Percentiles rank a stretch among this genome's conserved stretches.
phyloP scores from a whole-genome alignment of 306 rosid genomes.

The Ceratonia siliqua region DNA sequence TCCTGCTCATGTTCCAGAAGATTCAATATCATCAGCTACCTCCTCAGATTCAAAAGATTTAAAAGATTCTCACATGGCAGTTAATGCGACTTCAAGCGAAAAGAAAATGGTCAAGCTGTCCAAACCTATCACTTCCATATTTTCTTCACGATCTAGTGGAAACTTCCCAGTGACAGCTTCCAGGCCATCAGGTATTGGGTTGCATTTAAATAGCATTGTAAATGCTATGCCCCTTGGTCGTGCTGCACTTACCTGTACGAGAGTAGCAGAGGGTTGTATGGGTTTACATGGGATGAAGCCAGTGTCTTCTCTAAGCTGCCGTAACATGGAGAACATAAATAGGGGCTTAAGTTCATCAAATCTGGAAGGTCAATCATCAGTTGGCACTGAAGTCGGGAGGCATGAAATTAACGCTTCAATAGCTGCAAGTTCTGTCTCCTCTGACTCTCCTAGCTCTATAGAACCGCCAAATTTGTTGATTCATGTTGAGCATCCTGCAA shows the following conservation, averaged over 20 bases:
- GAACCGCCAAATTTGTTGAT: slow-evolving; percentile 6
- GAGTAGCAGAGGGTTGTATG: slow-evolving; percentile 28
- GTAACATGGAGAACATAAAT: background rate
- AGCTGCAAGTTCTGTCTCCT: slow-evolving; percentile 30
- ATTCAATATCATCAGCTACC: slow-evolving; percentile 26
- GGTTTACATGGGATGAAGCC: slow-evolving; percentile 31
- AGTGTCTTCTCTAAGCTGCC: slow-evolving; percentile 13
- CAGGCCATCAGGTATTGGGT: slow-evolving; percentile 53
- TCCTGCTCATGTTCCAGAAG: slow-evolving; percentile 17
- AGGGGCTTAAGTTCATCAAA: slow-evolving; percentile 6
- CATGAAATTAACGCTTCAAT: slow-evolving; percentile 16
- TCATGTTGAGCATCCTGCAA: slow-evolving; percentile 14
- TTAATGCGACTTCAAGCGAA: slow-evolving; percentile 31
- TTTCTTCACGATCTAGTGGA: slow-evolving; percentile 39
- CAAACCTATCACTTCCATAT: slow-evolving; percentile 31
- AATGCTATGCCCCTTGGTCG: slow-evolving; percentile 51
- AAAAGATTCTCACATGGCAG: slow-evolving; percentile 32
- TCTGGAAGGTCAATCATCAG: slow-evolving; percentile 10
- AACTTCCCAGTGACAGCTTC: slow-evolving; percentile 36
- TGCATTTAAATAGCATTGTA: slow-evolving; percentile 64
- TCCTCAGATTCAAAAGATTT: slow-evolving; percentile 9
- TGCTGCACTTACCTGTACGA: slow-evolving; percentile 36
- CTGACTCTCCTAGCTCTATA: slow-evolving; percentile 19
- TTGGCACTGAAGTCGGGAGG: slow-evolving; percentile 19
- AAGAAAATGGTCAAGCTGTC: slow-evolving; percentile 28